phyloP scores from a whole-genome alignment of 2,329 filamentous ascomycete genomes.

The Didymella glomerata region DNA sequence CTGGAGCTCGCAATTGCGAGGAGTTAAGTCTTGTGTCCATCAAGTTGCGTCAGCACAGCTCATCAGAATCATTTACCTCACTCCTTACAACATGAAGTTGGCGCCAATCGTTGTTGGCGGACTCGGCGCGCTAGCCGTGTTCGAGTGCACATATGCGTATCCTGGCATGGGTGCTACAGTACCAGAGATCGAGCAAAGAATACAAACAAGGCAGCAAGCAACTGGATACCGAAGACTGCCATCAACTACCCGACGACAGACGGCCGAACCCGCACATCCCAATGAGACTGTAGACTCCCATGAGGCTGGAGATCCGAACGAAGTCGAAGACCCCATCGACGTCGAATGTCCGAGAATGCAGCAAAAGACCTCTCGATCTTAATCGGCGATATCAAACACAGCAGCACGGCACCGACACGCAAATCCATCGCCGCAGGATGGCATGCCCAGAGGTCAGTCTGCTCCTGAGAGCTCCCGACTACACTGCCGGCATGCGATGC shows the following conservation, averaged over 20 bases:
- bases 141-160: conserved; percentile 29
- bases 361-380: conserved; percentile 22
- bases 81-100: conserved; percentile 28
- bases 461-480: no score
- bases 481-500: no score
- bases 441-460: no score
- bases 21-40: no score
- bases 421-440: conserved; percentile 41
- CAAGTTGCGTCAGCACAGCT: no score
- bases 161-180: conserved; percentile 29
- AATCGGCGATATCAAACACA: conserved; percentile 37
- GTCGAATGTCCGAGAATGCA: conserved; percentile 18
- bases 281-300: background rate
- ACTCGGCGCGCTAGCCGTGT: conserved; percentile 22
- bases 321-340: conserved; percentile 5
- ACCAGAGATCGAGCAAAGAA: conserved; percentile 12
- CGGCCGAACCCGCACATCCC: background rate
- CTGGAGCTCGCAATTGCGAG: background rate
- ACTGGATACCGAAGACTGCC: conserved; percentile 1
- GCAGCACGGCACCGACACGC: conserved; percentile 26
- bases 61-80: background rate
- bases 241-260: conserved; percentile 4
- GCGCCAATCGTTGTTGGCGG: conserved; percentile 22
- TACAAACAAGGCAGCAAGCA: conserved; percentile 3
- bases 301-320: background rate